Evolutionary conservation across 1,139 yeast species (phyloP).

Genomic region (Geotrichum armillariae): DNA sequence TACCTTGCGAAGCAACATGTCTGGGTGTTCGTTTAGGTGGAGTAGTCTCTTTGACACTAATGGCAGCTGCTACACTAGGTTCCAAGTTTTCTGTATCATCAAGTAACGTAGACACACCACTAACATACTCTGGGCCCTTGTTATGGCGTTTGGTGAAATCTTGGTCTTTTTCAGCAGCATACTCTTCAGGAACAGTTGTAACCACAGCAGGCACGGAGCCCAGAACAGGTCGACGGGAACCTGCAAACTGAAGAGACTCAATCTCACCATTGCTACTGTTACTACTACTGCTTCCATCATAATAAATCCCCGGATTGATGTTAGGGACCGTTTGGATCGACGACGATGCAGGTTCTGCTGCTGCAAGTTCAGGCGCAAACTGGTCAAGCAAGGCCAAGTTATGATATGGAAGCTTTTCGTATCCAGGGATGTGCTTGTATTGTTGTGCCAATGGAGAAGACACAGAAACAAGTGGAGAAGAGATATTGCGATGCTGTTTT

Average conservation of each 20-base stretch:
- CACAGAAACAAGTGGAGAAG: neutral
- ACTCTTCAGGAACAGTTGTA: no score
- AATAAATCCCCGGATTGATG: slow-evolving; percentile 4
- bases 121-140: neutral
- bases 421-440: neutral
- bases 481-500: no score
- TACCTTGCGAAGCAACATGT: neutral
- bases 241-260: no score
- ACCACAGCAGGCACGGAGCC: no score
- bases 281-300: slow-evolving; percentile 10
- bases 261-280: neutral
- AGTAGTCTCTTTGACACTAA: neutral
- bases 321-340: no score
- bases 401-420: neutral
- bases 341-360: no score
- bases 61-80: neutral
- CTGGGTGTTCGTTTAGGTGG: neutral
- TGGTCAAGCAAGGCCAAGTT: neutral
- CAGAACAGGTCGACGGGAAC: no score
- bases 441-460: no score
- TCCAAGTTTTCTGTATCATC: slow-evolving; percentile 1
- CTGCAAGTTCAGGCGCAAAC: no score
- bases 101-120: neutral
- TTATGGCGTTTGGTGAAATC: no score
- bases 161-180: no score